Evolutionary conservation across 1,284 basidiomycete genomes (phyloP), one percentile per base, ranked within the genome.

Genomic region (Cutaneotrichosporon spelunceum): DNA sequence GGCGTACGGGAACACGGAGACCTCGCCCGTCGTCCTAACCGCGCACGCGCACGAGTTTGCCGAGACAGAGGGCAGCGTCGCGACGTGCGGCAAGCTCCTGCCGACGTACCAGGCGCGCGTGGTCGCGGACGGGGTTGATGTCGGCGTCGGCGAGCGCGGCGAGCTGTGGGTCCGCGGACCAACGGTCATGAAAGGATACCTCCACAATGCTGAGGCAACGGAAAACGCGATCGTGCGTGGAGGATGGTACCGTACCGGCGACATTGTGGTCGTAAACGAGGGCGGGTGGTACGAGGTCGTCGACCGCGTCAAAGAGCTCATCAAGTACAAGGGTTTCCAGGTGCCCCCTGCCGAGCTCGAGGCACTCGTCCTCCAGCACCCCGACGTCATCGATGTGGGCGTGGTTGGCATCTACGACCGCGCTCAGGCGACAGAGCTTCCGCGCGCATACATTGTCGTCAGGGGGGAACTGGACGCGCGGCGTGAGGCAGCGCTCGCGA

Each of bases 321-420:
- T 93, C 80, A 91, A 92, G 75, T 91, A 91, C 67, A 80, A 80
- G 63, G 79, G 79, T 19, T 78, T 72, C 63, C 78, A 79, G 68
- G 75, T 93, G n/a, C 85, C 91, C 0, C 91, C 91, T 0, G 90
- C 91, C 0, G 90, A 92, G 68, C 82, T 93, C 1, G 90, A 93
- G 72, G 83, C 84, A 30, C 74, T 91, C 0, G 83, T 93, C 1
- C 77, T 92, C 14, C 83, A 83, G 6, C 88, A 92, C 68, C 85
- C 87, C 0, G 83, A 87, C 2, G 81, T 90, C 23, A 84, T 83
- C 2, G 89, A 91, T 67, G 81, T 82, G 0, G 89, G 85, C 8
- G 88, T 90, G 5, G 85, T 90, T 60, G 88, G 88, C 2, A 79
- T 91, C 0, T 80, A 86, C 4, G 83, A 82, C 61, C 77, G 79